Evolutionary conservation across 2,329 filamentous ascomycete species (phyloP).

Genomic region (Diaporthe humulicola): DNA sequence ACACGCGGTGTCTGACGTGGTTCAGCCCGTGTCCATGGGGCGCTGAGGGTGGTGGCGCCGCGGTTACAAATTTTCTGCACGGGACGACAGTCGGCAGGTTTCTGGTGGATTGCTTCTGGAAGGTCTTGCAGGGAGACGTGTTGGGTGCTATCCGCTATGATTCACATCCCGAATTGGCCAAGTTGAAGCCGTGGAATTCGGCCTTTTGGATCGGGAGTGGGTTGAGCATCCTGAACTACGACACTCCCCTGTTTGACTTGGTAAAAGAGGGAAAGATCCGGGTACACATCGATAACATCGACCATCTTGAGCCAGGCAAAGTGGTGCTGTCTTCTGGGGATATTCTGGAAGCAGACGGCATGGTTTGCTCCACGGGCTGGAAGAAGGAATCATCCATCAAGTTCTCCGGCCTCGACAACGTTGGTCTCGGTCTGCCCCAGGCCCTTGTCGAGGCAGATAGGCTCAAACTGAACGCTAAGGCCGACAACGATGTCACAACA

Average conservation of each 20-base stretch:
- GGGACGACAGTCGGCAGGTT: slow-evolving; percentile 62
- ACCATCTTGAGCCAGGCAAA: slow-evolving; percentile 52
- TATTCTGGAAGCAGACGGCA: slow-evolving; percentile 56
- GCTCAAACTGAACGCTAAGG: slow-evolving; percentile 24
- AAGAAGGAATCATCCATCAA: slow-evolving; percentile 58
- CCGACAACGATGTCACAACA: slow-evolving; percentile 25
- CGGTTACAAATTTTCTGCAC: slow-evolving; percentile 63
- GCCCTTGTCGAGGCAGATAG: slow-evolving; percentile 18
- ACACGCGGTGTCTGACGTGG: slow-evolving; percentile 71
- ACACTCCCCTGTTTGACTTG: slow-evolving; percentile 63
- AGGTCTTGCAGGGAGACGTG: slow-evolving; percentile 60
- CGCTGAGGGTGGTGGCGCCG: slow-evolving; percentile 63
- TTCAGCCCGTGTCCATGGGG: slow-evolving; percentile 77
- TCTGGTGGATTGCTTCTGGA: slow-evolving; percentile 64
- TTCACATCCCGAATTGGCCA: slow-evolving; percentile 52
- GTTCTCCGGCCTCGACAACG: slow-evolving; percentile 48
- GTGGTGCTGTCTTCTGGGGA: slow-evolving; percentile 59
- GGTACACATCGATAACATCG: slow-evolving; percentile 62
- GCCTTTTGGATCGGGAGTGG: slow-evolving; percentile 63
- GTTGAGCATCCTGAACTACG: slow-evolving; percentile 67
- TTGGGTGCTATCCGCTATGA: slow-evolving; percentile 61
- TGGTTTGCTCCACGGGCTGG: slow-evolving; percentile 69
- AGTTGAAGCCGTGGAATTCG: slow-evolving; percentile 56
- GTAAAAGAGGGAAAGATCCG: slow-evolving; percentile 61
- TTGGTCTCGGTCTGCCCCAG: slow-evolving; percentile 25